A percentile compares a stretch with the other conserved stretches of the same genome.
These are phyloP conservation scores for Anisodus acutangulus DNA, from an alignment of 257 asterid genomes.

Conservation along the genomic window DNA sequence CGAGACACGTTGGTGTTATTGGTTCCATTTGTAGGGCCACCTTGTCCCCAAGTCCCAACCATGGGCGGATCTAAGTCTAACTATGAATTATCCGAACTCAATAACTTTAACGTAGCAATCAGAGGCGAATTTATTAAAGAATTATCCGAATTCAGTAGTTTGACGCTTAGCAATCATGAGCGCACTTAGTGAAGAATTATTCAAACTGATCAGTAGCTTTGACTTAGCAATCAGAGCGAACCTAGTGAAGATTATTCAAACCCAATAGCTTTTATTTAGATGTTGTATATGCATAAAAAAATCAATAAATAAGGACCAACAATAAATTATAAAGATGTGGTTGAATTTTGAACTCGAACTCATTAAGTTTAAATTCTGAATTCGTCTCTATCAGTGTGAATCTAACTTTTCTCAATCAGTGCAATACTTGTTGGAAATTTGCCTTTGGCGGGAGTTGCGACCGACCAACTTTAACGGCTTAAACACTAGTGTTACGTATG, in stretches of 20 bases:
- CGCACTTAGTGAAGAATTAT: no score
- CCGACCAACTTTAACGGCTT: no score
- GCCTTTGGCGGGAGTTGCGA: no score
- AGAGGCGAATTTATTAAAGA: neutral
- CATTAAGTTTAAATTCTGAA: neutral
- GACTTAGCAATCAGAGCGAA: no score
- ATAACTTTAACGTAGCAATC: no score
- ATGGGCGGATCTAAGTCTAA: neutral
- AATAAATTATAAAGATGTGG: neutral
- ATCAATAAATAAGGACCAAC: no score
- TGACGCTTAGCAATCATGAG: neutral
- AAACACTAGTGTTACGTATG: no score
- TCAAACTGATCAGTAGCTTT: no score
- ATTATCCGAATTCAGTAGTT: neutral
- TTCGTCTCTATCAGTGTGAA: neutral
- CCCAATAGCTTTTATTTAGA: no score
- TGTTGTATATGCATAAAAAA: no score
- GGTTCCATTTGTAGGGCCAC: slow-evolving; percentile 24
- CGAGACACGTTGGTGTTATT: slow-evolving; percentile 33
- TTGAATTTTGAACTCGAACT: neutral
- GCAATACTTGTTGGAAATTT: no score
- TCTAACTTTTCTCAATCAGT: neutral
- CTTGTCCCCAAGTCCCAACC: neutral
- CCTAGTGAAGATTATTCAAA: no score
- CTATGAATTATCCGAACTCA: neutral